phyloP scores from a whole-genome alignment of 192 early-diverging fungal genomes.

The Radiomyces spectabilis region DNA sequence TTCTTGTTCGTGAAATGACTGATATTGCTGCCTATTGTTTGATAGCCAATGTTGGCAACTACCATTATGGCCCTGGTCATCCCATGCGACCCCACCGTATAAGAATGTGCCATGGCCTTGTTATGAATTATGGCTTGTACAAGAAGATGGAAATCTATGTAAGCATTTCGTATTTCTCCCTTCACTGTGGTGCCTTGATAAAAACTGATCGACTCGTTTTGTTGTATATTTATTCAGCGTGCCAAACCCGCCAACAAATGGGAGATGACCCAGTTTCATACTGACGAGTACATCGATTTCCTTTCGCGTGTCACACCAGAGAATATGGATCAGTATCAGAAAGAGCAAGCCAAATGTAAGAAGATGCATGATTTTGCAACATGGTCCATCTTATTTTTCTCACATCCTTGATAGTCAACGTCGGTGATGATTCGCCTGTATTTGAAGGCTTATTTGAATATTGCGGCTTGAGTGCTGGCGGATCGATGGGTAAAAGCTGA shows the following conservation, averaged over 20 bases:
- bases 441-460: conserved; percentile 97
- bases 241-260: conserved; percentile 38
- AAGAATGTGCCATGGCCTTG: conserved; percentile 87
- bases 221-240: conserved; percentile 14
- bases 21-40: background rate
- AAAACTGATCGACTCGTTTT: no score
- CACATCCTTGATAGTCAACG: conserved; percentile 55
- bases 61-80: conserved; percentile 90
- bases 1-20: no score
- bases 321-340: conserved; percentile 57
- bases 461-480: conserved; percentile 86
- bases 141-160: conserved; percentile 84
- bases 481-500: conserved; percentile 64
- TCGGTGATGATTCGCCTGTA: conserved; percentile 90
- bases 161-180: conserved; percentile 14
- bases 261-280: conserved; percentile 93
- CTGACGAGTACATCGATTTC: conserved; percentile 89
- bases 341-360: conserved; percentile 60
- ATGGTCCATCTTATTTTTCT: no score
- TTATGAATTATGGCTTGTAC: conserved; percentile 88
- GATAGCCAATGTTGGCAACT: conserved; percentile 66
- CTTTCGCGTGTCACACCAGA: conserved; percentile 72
- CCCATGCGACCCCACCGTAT: conserved; percentile 97
- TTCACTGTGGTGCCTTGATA: no score
- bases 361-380: background rate